Evolutionary conservation across 129 eudicot genomes (phyloP), one percentile per base, ranked within the genome.

Genomic region (Rutidosis leptorrhynchoides): DNA sequence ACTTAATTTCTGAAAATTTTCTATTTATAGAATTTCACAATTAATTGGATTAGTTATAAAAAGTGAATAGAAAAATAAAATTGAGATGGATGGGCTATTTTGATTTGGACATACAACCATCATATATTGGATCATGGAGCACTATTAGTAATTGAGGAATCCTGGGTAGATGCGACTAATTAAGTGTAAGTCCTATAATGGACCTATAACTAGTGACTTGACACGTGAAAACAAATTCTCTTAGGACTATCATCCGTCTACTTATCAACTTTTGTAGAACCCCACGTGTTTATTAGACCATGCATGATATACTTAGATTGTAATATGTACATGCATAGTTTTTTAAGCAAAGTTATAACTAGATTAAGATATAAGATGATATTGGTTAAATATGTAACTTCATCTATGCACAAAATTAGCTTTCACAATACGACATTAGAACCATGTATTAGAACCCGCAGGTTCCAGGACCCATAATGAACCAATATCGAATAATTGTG

Each of bases 341-440:
- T 8, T 30, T 30, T 30, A 8, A 30, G 35, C 35, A 30, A 30
- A 29, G 32, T 29, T 29, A 29, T 29, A 3, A 29, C 32, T 29
- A 29, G 4, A 29, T 0, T 3, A 3, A 29, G 4, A 29, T 5
- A 7, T 0, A 3, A 1, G 60, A 7, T 54, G 16, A 54, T 54
- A 22, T 10, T 54, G 27, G 60, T 54, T 20, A 54, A 17, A 29
- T 54, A 54, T 15, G 19, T 56, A 56, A 35, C 62, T 56, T n/a
- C 6, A 23, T 55, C 32, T 24, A 6, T 24, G 27, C 24, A 55
- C 29, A 25, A 14, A 2, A 1, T 11, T 33, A 30, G 35, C 62
- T 11, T 17, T 40, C 37, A 58, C 63, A 28, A 27, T 59, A 27
- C n/a, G 22, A 59, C 64, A 59, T 27, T 59, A 59, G 24, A 59